These are phyloP conservation scores for Pyricularia grisea DNA, from an alignment of 2,329 filamentous ascomycete genomes.

Conservation along the genomic window DNA sequence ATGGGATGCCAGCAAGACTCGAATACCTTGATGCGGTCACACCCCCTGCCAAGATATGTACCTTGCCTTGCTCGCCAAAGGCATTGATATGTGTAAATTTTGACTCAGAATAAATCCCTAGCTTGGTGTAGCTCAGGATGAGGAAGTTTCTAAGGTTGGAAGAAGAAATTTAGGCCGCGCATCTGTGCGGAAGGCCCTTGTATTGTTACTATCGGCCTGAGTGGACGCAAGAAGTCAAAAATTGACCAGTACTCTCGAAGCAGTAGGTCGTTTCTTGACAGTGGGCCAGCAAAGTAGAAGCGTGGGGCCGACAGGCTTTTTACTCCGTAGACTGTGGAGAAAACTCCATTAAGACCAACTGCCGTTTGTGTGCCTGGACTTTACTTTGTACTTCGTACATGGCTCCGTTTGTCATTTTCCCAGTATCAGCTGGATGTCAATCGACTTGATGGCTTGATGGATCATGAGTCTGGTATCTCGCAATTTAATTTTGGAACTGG, in stretches of 20 bases:
- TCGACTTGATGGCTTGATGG: no score
- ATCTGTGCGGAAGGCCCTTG: background rate
- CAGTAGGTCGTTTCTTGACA: background rate
- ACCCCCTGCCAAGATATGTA: background rate
- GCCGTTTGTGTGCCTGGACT: no score
- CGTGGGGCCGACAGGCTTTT: background rate
- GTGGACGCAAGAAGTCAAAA: no score
- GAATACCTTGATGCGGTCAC: background rate
- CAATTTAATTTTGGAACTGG: no score
- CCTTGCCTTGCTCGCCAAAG: background rate
- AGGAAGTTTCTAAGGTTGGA: background rate
- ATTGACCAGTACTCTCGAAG: background rate
- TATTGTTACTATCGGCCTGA: background rate
- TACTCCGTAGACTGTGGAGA: background rate
- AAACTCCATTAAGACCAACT: background rate
- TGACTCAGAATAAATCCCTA: background rate
- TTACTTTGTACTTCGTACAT: no score
- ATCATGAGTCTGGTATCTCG: no score
- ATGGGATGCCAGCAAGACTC: background rate
- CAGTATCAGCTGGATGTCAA: no score
- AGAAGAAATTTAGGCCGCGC: background rate
- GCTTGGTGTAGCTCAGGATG: background rate
- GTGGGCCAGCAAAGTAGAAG: background rate
- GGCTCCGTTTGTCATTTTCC: no score
- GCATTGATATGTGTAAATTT: no score